Conservation (phyloP, 1,284 basidiomycete species). For the Leucoagaricus sp. region DNA sequence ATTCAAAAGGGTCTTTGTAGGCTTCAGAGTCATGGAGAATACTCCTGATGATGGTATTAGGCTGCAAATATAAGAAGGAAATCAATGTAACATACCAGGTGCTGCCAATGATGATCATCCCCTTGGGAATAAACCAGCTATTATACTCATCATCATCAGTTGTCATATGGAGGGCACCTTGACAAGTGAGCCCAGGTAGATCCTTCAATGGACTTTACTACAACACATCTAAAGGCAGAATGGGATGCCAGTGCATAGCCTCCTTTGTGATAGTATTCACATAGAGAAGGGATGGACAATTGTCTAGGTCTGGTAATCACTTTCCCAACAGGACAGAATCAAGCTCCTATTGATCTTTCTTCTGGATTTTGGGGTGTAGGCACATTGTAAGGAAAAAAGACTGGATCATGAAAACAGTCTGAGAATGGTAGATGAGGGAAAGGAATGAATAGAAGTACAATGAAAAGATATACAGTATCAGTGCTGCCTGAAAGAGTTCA, state of each 20-base stretch:
- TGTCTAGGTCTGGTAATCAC: slow-evolving; percentile 30
- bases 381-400: slow-evolving; percentile 43
- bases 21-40: slow-evolving; percentile 25
- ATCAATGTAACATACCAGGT: slow-evolving; percentile 19
- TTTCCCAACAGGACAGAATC: slow-evolving; percentile 33
- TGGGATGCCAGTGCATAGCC: slow-evolving; percentile 17
- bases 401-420: slow-evolving; percentile 35
- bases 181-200: neutral
- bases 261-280: slow-evolving; percentile 29
- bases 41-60: slow-evolving; percentile 14
- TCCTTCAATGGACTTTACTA: neutral
- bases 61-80: neutral
- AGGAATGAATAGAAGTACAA: neutral
- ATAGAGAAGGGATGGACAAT: slow-evolving; percentile 26
- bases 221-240: slow-evolving; percentile 14
- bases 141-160: slow-evolving; percentile 20
- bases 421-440: neutral
- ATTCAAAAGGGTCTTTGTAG: slow-evolving; percentile 23
- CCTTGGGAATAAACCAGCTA: slow-evolving; percentile 23
- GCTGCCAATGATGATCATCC: slow-evolving; percentile 21
- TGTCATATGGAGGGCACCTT: slow-evolving; percentile 15
- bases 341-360: slow-evolving; percentile 42
- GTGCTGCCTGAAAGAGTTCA: slow-evolving; percentile 10
- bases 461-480: slow-evolving; percentile 14
- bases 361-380: slow-evolving; percentile 40